Base-by-base conservation (phyloP, 306 rosid species). In the Cicer arietinum region DNA sequence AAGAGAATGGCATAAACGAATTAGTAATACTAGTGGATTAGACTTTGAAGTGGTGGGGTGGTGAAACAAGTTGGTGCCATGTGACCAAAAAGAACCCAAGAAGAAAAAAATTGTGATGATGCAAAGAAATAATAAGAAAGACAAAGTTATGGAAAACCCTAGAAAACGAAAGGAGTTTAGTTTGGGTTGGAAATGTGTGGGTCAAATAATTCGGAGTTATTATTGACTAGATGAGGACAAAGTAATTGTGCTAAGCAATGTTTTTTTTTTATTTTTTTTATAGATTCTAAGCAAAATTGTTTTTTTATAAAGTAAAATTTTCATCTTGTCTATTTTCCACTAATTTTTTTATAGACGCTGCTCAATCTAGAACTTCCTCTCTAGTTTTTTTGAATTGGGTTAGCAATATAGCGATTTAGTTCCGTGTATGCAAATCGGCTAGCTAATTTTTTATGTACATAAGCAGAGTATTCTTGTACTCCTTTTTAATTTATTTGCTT, bases 161-260 rank as follows among this genome's bases (percentile, higher is more conserved):
- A 79, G 81, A 72, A 84, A 87, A 75, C 73, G 63, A 67, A 82
- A 82, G 71, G 77, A 68, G 71, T 61, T 64, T 54, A 74, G 73
- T 66, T 56, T 59, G 58, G 79, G 78, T 71, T 48, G 75, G 81
- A 69, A 76, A 71, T 48, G 73, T 73, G 86, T 75, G 88, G 86
- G 84, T 80, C 85, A 88, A 85, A 71, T 46, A 81, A 86, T 77
- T 84, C 40, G 84, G 78, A 81, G 78, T 68, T 53, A 63, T 68
- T 47, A 71, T 71, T 80, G 81, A 84, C 64, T 87, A 75, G 84
- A 80, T 79, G 70, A 69, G 44, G 90, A 82, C 83, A 82, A 88
- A 84, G 83, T 63, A 83, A 82, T 51, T 80, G 80, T 79, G 68
- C 77, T 50, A 61, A 74, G 69, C 57, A 74, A 82, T 84, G 84